Evolutionary conservation across 2,329 filamentous ascomycete species (phyloP).

Genomic region (Chrysoporthe puriensis): DNA sequence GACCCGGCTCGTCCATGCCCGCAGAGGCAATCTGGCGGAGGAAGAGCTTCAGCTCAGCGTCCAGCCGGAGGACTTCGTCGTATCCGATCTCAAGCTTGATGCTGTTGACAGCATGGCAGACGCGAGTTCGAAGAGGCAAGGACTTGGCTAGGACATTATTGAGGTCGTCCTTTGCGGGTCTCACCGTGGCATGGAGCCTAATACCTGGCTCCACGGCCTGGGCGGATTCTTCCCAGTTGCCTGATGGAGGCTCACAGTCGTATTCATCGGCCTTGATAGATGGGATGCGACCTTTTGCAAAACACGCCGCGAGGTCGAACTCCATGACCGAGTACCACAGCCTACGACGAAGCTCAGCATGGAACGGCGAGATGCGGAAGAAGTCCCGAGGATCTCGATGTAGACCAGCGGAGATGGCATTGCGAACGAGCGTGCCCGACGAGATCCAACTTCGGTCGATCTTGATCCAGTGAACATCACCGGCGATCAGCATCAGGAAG

Average conservation of each 20-base stretch:
- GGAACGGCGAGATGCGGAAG: conserved; percentile 28
- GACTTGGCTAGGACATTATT: conserved; percentile 11
- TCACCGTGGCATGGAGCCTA: background rate
- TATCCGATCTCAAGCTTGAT: conserved; percentile 20
- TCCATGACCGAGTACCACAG: conserved; percentile 35
- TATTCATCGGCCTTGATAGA: conserved; percentile 32
- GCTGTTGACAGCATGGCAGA: conserved; percentile 20
- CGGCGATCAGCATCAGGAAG: conserved; percentile 23
- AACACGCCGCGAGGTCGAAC: conserved; percentile 33
- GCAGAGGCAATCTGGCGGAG: background rate
- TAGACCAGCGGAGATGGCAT: conserved; percentile 23
- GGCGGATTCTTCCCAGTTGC: background rate
- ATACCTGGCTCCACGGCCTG: background rate
- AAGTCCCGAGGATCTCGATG: conserved; percentile 23
- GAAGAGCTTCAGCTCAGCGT: conserved; percentile 20
- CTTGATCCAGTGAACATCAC: conserved; percentile 26
- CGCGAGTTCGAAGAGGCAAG: conserved; percentile 2
- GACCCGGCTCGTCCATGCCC: background rate
- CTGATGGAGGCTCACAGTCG: conserved; percentile 22
- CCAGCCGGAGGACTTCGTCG: conserved; percentile 21
- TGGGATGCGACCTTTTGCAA: conserved; percentile 31
- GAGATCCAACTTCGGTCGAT: conserved; percentile 26
- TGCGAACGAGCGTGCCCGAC: conserved; percentile 19
- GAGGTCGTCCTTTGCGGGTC: too few relatives aligned
- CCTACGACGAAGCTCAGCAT: conserved; percentile 33